These are phyloP conservation scores for Lipomyces japonicus DNA, from an alignment of 805 yeast genomes.

Conservation along the genomic window DNA sequence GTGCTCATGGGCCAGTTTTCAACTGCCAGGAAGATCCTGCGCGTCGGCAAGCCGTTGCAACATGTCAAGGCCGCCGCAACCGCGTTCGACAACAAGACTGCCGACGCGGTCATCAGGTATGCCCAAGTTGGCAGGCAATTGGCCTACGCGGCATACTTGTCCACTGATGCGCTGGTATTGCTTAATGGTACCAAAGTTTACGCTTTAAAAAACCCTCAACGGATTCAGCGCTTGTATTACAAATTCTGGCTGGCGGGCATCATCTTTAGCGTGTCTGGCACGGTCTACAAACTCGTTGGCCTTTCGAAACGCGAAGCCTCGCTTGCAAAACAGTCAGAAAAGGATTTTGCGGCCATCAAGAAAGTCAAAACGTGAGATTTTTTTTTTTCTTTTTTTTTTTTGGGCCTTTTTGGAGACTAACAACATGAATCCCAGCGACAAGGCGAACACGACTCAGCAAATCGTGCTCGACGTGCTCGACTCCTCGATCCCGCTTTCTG, in stretches of 20 bases:
- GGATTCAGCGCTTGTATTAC: constrained; percentile 55
- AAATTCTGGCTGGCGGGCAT: constrained; percentile 77
- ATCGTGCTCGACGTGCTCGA: constrained; percentile 76
- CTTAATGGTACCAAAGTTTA: constrained; percentile 46
- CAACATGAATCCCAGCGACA: constrained; percentile 37
- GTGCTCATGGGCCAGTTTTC: constrained; percentile 61
- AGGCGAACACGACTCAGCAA: constrained; percentile 53
- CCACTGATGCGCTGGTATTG: constrained; percentile 42
- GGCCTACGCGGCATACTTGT: constrained; percentile 38
- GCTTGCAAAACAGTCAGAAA: constrained; percentile 36
- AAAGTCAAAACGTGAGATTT: constrained; percentile 38
- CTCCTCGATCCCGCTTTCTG: constrained; percentile 67
- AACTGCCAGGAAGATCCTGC: constrained; percentile 73
- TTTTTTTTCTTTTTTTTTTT: neutral
- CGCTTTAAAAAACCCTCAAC: constrained; percentile 40
- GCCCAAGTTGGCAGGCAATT: constrained; percentile 39
- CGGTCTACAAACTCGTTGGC: constrained; percentile 52
- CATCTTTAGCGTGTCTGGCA: constrained; percentile 56
- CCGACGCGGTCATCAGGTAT: constrained; percentile 54
- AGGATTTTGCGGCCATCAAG: constrained; percentile 41
- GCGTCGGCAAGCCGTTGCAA: constrained; percentile 73
- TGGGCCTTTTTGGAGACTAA: no score
- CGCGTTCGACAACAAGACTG: constrained; percentile 64
- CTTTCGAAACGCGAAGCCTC: constrained; percentile 41
- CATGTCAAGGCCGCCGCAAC: constrained; percentile 67